phyloP scores from a whole-genome alignment of 176 grass and related monocot species.

The Cenchrus americanus region DNA sequence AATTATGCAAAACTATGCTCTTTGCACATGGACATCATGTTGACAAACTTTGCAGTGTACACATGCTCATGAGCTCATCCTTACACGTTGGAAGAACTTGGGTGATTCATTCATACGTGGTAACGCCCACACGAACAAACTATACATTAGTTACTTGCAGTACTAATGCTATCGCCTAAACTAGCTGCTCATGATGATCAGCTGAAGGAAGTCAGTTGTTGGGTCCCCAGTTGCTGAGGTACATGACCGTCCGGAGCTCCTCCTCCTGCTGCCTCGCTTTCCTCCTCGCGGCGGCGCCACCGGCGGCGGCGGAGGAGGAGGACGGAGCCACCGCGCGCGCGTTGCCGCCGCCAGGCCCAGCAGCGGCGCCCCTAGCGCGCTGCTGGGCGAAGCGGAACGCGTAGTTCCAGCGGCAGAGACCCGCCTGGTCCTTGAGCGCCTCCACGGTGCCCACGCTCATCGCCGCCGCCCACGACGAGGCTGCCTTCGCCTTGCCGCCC shows the following conservation, averaged over 20 bases:
- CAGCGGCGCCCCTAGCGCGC: not conserved
- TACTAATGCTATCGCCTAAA: not conserved
- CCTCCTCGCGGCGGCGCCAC: conserved; percentile 26
- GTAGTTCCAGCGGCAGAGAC: conserved; percentile 77
- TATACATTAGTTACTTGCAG: not conserved
- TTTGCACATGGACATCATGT: not conserved
- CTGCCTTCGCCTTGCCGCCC: conserved; percentile 37
- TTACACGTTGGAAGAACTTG: too few relatives aligned
- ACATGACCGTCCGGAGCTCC: conserved; percentile 61
- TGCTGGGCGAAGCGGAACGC: conserved; percentile 50
- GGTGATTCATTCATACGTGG: not conserved
- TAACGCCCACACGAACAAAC: not conserved
- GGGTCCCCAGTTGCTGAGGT: conserved; percentile 70
- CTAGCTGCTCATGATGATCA: not conserved
- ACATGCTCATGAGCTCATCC: not conserved
- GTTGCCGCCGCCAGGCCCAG: conserved; percentile 1
- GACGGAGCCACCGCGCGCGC: not conserved
- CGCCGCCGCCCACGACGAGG: conserved; percentile 58
- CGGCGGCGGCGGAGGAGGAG: too few relatives aligned
- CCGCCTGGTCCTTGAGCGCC: conserved; percentile 73
- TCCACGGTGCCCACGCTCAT: conserved; percentile 69
- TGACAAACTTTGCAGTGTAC: not conserved
- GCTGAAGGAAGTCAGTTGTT: conserved; percentile 29
- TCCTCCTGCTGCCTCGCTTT: conserved; percentile 57
- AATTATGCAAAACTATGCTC: not conserved